Evolutionary conservation across 1,284 basidiomycete species (phyloP).

Genomic region (Microbotryum saponariae): DNA sequence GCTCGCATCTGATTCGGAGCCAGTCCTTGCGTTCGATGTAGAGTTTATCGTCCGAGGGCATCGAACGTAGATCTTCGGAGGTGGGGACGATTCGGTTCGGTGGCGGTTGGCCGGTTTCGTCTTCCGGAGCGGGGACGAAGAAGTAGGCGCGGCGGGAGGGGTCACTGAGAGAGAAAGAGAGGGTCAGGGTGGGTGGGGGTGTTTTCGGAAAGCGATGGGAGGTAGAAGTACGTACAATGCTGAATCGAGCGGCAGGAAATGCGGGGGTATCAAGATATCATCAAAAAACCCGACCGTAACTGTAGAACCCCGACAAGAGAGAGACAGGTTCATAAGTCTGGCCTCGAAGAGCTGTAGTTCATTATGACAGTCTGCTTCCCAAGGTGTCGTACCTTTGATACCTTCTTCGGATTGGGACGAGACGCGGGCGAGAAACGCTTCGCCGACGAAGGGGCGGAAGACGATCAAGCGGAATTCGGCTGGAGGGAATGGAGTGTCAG

Average conservation of each 20-base stretch:
- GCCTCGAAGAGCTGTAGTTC: constrained; percentile 12
- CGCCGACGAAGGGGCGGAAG: constrained; percentile 82
- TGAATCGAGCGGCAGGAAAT: constrained; percentile 60
- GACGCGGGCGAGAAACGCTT: constrained; percentile 82
- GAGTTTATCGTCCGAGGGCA: constrained; percentile 56
- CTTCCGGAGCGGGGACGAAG: constrained; percentile 38
- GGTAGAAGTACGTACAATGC: constrained; percentile 56
- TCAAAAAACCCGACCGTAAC: constrained; percentile 90
- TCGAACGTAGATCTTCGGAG: constrained; percentile 15
- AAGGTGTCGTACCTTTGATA: constrained; percentile 57
- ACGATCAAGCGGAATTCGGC: constrained; percentile 85
- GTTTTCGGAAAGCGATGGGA: neutral
- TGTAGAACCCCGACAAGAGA: constrained; percentile 39
- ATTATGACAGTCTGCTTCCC: too few species aligned
- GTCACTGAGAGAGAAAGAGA: constrained; percentile 31
- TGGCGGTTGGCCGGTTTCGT: constrained; percentile 9
- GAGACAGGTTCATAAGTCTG: neutral
- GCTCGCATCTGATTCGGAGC: constrained; percentile 79
- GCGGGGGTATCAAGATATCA: constrained; percentile 70
- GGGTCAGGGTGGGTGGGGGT: neutral
- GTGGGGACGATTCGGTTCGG: constrained; percentile 31
- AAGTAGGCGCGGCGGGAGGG: constrained; percentile 42
- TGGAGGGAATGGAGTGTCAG: constrained; percentile 38
- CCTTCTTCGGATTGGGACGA: constrained; percentile 74
- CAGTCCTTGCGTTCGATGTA: constrained; percentile 77